Conservation (phyloP, 192 early-diverging fungal genomes). For the Coemansia sp. region DNA sequence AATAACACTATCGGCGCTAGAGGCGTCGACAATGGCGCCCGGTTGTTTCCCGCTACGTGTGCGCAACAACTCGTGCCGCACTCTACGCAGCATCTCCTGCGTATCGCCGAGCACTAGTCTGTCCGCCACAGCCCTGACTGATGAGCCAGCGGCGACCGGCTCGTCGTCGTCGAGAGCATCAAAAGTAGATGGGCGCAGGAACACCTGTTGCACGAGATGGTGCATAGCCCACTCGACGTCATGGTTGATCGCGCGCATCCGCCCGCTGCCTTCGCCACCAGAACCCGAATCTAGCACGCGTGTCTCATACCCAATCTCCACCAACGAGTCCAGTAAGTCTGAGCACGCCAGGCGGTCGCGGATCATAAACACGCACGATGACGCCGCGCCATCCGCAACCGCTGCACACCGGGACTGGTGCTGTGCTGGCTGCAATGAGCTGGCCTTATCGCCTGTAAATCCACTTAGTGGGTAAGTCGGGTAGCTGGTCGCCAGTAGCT, state of each 20-base stretch:
- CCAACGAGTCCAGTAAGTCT: constrained; percentile 53
- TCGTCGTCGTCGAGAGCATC: constrained; percentile 18
- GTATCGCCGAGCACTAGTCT: constrained; percentile 10
- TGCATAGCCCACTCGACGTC: constrained; percentile 62
- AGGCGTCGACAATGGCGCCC: constrained; percentile 43
- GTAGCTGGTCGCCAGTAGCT: constrained; percentile 10
- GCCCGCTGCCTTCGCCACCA: constrained; percentile 34
- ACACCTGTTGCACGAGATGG: constrained; percentile 56
- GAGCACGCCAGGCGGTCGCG: constrained; percentile 58
- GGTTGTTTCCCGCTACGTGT: constrained; percentile 28
- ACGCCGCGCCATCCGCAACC: constrained; percentile 11
- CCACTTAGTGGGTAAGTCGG: constrained; percentile 15
- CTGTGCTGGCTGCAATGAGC: constrained; percentile 12
- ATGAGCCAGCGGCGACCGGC: neutral
- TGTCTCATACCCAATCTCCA: constrained; percentile 55
- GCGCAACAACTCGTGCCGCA: constrained; percentile 39
- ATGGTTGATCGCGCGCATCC: constrained; percentile 56
- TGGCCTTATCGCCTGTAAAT: constrained; percentile 2
- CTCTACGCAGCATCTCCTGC: neutral
- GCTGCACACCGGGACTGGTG: neutral
- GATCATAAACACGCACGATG: constrained; percentile 54
- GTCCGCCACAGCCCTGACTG: neutral
- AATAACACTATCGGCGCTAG: constrained; percentile 49
- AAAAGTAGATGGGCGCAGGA: constrained; percentile 43
- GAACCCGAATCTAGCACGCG: constrained; percentile 39